Conservation (phyloP, 768 basidiomycete genomes). For the Xerocomellus amylosporus region DNA sequence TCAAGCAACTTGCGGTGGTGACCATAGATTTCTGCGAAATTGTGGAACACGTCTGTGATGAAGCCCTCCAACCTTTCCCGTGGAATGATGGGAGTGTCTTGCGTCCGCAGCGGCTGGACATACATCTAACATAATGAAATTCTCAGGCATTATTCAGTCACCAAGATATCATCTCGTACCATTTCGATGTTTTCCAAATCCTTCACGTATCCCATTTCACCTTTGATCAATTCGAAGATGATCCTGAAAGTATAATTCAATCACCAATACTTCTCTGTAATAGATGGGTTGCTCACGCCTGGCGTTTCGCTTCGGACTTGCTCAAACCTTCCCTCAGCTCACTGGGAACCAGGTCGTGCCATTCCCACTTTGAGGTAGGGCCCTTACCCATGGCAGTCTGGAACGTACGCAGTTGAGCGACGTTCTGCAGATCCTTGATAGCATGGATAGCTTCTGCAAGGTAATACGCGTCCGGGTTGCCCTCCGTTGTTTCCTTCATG, state of each 20-base stretch:
- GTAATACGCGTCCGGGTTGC: slow-evolving; percentile 81
- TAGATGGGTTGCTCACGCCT: slow-evolving; percentile 57
- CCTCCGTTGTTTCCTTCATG: slow-evolving; percentile 73
- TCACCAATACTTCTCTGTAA: not conserved
- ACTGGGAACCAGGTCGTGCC: slow-evolving; percentile 80
- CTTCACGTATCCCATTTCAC: slow-evolving; percentile 92
- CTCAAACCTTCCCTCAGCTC: slow-evolving; percentile 59
- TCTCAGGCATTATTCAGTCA: not conserved
- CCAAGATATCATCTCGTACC: slow-evolving; percentile 40
- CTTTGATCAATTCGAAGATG: slow-evolving; percentile 93
- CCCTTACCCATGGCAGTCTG: slow-evolving; percentile 87
- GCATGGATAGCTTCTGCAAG: slow-evolving; percentile 80
- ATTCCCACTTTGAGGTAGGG: slow-evolving; percentile 77
- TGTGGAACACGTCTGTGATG: slow-evolving; percentile 86
- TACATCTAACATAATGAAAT: slow-evolving; percentile 58
- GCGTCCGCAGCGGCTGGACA: slow-evolving; percentile 65
- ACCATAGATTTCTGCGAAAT: slow-evolving; percentile 69
- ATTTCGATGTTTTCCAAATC: slow-evolving; percentile 84
- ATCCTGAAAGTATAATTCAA: slow-evolving; percentile 46
- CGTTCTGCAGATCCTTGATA: slow-evolving; percentile 76
- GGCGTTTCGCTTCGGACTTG: slow-evolving; percentile 79
- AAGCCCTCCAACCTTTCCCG: slow-evolving; percentile 70
- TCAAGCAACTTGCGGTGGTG: slow-evolving; percentile 78
- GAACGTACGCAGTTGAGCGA: slow-evolving; percentile 85
- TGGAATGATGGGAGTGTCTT: slow-evolving; percentile 76